These are phyloP conservation scores for Arthroderma sp. DNA, from an alignment of 2,329 filamentous ascomycete species.

Conservation along the genomic window DNA sequence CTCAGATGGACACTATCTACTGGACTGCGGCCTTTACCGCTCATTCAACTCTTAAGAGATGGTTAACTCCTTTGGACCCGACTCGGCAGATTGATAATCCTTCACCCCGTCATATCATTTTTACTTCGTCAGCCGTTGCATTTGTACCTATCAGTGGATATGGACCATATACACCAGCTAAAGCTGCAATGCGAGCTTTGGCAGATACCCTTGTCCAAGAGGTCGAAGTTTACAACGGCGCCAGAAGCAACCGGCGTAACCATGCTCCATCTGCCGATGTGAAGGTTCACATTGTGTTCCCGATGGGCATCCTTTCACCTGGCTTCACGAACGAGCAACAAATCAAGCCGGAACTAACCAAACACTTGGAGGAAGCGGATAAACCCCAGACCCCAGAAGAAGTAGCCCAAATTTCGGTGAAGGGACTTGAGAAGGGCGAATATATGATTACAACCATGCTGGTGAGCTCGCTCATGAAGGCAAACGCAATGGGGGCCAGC, in stretches of 20 bases:
- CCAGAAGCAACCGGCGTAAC: constrained; percentile 29
- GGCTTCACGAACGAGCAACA: constrained; percentile 63
- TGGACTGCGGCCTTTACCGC: constrained; percentile 78
- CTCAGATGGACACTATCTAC: constrained; percentile 88
- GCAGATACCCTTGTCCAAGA: constrained; percentile 77
- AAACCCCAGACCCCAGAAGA: constrained; percentile 63
- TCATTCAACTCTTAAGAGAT: constrained; percentile 61
- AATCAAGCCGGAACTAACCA: constrained; percentile 68
- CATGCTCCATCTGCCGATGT: constrained; percentile 49
- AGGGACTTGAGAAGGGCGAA: constrained; percentile 64
- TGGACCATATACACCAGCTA: constrained; percentile 66
- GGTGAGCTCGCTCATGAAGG: constrained; percentile 60
- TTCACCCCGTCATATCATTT: constrained; percentile 59
- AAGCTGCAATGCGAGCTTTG: constrained; percentile 70
- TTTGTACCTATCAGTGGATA: constrained; percentile 75
- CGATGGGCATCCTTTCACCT: constrained; percentile 67
- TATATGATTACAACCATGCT: constrained; percentile 67
- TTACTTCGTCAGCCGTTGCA: constrained; percentile 66
- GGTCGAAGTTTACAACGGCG: constrained; percentile 68
- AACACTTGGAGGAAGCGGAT: constrained; percentile 69
- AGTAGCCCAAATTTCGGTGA: constrained; percentile 58
- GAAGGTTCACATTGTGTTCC: constrained; percentile 68
- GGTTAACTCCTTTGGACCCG: constrained; percentile 42
- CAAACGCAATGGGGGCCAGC: constrained; percentile 38
- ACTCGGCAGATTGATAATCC: constrained; percentile 19